These are phyloP conservation scores for Cercis canadensis DNA, from an alignment of 306 rosid species.

Conservation along the genomic window DNA sequence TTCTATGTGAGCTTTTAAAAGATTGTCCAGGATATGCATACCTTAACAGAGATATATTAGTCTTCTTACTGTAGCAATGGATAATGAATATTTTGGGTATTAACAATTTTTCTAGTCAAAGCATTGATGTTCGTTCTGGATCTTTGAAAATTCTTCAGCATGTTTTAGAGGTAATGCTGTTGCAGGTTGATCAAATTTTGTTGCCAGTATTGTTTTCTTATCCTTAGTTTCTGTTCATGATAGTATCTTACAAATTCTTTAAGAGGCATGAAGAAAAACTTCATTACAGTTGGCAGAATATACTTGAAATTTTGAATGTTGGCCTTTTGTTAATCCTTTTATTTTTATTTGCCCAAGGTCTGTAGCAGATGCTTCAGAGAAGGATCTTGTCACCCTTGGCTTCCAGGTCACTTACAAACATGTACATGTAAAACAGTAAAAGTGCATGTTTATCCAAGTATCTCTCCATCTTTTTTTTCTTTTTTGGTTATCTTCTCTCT, in stretches of 20 bases:
- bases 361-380: conserved; percentile 91
- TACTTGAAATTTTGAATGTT: conserved; percentile 70
- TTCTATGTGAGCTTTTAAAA: too few relatives aligned
- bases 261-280: conserved; percentile 95
- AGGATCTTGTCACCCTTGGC: conserved; percentile 91
- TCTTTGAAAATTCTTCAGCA: conserved; percentile 94
- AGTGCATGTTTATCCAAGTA: background rate
- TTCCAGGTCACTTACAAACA: conserved; percentile 73
- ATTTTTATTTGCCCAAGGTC: conserved; percentile 61
- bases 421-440: background rate
- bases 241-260: conserved; percentile 34
- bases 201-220: conserved; percentile 29
- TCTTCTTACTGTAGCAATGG: too few relatives aligned
- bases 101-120: conserved; percentile 79
- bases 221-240: conserved; percentile 35
- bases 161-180: too few relatives aligned
- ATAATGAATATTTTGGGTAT: too few relatives aligned
- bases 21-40: too few relatives aligned
- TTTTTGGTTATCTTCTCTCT: too few relatives aligned
- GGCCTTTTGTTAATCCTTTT: conserved; percentile 38
- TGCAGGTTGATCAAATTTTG: conserved; percentile 32
- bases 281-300: conserved; percentile 85
- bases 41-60: too few relatives aligned
- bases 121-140: conserved; percentile 76
- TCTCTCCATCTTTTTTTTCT: background rate